phyloP scores from a whole-genome alignment of 1,139 yeast species.

The Yamadazyma atlantica region DNA sequence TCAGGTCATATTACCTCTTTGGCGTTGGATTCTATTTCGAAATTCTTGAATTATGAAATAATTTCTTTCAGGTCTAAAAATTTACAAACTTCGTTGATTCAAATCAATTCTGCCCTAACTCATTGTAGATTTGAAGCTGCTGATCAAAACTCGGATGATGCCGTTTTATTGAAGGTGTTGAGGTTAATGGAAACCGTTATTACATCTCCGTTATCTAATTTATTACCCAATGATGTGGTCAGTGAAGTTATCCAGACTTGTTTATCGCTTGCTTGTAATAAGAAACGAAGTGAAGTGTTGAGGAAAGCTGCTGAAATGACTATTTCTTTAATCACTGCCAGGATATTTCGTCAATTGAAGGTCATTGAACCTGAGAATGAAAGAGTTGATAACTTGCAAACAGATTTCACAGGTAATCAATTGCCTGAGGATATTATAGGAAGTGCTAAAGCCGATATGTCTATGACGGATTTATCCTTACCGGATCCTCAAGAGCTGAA shows the following conservation, averaged over 20 bases:
- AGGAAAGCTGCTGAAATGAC: conserved; percentile 90
- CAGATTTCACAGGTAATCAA: conserved; percentile 33
- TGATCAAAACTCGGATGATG: conserved; percentile 90
- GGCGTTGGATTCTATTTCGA: conserved; percentile 75
- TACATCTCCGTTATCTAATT: conserved; percentile 59
- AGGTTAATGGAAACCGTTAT: conserved; percentile 70
- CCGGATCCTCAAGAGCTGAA: conserved; percentile 1
- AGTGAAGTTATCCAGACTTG: conserved; percentile 92
- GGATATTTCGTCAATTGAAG: conserved; percentile 63
- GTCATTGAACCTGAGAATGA: conserved; percentile 52
- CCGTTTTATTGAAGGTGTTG: conserved; percentile 81
- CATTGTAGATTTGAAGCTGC: conserved; percentile 96
- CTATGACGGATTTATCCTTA: conserved; percentile 7
- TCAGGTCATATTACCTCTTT: conserved; percentile 84
- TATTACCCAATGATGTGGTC: conserved; percentile 77
- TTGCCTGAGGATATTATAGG: conserved; percentile 46
- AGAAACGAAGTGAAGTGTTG: conserved; percentile 85
- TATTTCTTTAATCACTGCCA: conserved; percentile 66
- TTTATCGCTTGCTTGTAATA: conserved; percentile 88
- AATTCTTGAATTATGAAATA: conserved; percentile 66
- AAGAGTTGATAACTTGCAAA: conserved; percentile 28
- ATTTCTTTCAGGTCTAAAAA: conserved; percentile 44
- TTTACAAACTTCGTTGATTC: conserved; percentile 52
- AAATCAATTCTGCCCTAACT: conserved; percentile 74
- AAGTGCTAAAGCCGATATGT: conserved; percentile 25